Evolutionary conservation across 306 rosid species (phyloP), one percentile per base, ranked within the genome.

Genomic region (Dryas drummondii): DNA sequence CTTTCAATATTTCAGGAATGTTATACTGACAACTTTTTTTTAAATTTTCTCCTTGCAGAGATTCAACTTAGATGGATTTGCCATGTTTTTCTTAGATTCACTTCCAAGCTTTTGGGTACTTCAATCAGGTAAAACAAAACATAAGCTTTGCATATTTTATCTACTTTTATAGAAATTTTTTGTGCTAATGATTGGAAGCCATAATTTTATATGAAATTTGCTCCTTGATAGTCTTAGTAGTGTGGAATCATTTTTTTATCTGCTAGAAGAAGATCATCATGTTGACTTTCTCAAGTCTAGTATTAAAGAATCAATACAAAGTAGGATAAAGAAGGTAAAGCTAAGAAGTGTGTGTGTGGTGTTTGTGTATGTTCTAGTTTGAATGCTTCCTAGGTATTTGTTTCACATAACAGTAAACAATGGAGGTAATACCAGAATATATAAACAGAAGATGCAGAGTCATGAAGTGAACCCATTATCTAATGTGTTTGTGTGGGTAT

Each of bases 161-260:
- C n/a, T 68, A 26, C 46, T 26, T 48, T 49, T 49, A 16, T 7
- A 46, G 7, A 37, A 13, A 45, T 26, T 32, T 26, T 14, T 26
- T 14, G 72, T 67, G 54, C 49, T 69, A 9, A 37, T 64, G 32
- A 64, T 1, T n/a, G 37, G 48, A 50, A 52, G 7, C 58, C 48
- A 15, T 32, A 51, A 17, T 14, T 9, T 66, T 8, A 4, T 19
- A 19, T n/a, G 12, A 17, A 19, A 44, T 45, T 51, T 10, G 53
- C 53, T 44, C 4, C 27, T 64, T 6, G 68, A 63, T 17, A 45
- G 45, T 46, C 22, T 37, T 9, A 64, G 50, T 64, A 9, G 32
- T 65, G 26, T 42, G 99, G 97, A 85, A 94, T 78, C 96, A 94
- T 92, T 85, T 90, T 94, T 74, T 86, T 94, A 76, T 89, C 99